Evolutionary conservation across 441 rosid genomes (phyloP), one percentile per base, ranked within the genome.

Genomic region (Mallotus japonicus): DNA sequence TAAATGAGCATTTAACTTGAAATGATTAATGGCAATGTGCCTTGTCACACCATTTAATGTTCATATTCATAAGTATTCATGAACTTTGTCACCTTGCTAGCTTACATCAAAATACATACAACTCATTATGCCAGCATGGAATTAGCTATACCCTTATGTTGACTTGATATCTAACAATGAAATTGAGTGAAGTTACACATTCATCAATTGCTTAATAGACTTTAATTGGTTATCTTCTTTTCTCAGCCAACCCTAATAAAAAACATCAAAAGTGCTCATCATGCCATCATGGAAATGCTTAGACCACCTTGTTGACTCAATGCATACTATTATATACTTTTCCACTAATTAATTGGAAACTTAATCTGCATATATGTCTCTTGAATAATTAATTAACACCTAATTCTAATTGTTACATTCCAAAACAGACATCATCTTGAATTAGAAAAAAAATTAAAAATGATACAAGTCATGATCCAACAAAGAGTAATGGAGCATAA

Each of bases 121-220:
- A 50, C 47, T 57, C 32, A 73, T 73, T 58, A 58, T 34, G 65
- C 64, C 59, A 13, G 59, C 46, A 44, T 51, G 59, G 68, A 69
- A 75, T 69, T 46, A 13, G 63, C 46, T 8, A 53, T 42, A 57
- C 8, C 53, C 40, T 50, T 64, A 4, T 62, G 57, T 69, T 63
- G 73, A 69, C 74, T 69, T 57, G 32, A 2, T 1, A 61, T 16
- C 28, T 10, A 44, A 5, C 46, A 64, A 19, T 15, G 54, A 54
- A 63, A 22, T 22, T 54, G 46, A 24, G 56, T 24, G 63, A 64
- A 53, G 54, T 15, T 12, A 15, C 44, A 7, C 44, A 66, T 15
- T 58, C 46, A 61, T 66, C 56, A 46, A 46, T 10, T 70, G 73
- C 65, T 46, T 13, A 49, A 37, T 37, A 37, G 40, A 37, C 40